Evolutionary conservation across 2,329 filamentous ascomycete genomes (phyloP).

Genomic region (Colletotrichum lindemuthianum): DNA sequence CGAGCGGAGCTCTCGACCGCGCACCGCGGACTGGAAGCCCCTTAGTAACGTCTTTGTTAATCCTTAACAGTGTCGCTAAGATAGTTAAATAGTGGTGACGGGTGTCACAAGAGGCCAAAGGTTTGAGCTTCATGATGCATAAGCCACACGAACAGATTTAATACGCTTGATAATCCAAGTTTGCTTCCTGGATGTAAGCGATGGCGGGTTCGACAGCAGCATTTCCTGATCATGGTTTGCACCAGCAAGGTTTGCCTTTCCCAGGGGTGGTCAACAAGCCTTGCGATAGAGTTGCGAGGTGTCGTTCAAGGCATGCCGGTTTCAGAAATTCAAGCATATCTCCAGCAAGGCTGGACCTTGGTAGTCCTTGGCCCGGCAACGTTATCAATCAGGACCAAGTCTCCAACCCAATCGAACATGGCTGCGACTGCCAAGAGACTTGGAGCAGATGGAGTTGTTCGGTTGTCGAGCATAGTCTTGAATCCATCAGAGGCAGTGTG

Average conservation of each 20-base stretch:
- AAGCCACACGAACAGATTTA: conserved; percentile 2
- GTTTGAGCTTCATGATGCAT: conserved; percentile 5
- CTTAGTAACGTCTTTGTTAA: conserved; percentile 5
- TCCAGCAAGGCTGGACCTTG: conserved; percentile 11
- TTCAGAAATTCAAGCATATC: conserved; percentile 32
- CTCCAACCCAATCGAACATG: background rate
- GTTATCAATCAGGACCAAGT: background rate
- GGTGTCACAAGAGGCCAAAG: conserved; percentile 7
- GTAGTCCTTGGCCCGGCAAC: background rate
- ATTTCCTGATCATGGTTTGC: conserved; percentile 7
- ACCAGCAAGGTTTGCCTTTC: background rate
- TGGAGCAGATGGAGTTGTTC: too few relatives aligned
- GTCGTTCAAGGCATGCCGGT: conserved; percentile 2
- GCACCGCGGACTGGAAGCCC: background rate
- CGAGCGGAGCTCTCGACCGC: background rate
- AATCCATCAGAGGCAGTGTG: too few relatives aligned
- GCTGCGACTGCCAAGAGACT: conserved; percentile 27
- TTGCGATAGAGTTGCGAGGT: conserved; percentile 7
- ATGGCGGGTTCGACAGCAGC: conserved; percentile 2
- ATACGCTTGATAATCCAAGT: background rate
- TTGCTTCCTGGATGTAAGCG: background rate
- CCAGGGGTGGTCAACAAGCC: background rate
- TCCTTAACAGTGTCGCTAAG: background rate
- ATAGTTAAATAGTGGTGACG: conserved; percentile 3
- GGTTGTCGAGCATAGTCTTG: too few relatives aligned